Base-by-base conservation (phyloP, 805 yeast genomes). In the Hemisphaericaspora nanyangensis region DNA sequence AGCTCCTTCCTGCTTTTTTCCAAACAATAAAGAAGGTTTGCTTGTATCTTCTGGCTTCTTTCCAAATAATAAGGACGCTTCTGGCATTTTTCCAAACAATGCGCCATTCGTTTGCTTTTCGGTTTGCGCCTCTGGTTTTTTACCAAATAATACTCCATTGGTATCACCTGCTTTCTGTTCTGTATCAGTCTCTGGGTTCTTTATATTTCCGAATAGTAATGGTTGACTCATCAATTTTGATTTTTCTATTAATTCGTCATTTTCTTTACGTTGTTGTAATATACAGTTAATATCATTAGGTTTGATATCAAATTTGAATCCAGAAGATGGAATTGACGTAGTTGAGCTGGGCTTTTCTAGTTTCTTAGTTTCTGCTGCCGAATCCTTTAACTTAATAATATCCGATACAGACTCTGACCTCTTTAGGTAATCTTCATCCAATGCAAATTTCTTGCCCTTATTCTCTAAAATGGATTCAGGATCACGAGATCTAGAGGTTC, bases 261-360 rank as follows among this genome's bases (percentile, higher is more conserved):
- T 42, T 13, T 46, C 51, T 4, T 46, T 44, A 19, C 57, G 39
- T 34, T 49, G 50, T 33, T 46, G 44, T 7, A 61, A 40, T 8
- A 64, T 49, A 6, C 52, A 46, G 28, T 50, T 43, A 19, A 66
- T 47, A 33, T 59, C 56, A 15, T 50, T 54, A 35, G 57, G 55
- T 32, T 61, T 60, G 15, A 64, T 56, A 4, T 56, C 51, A 39
- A 67, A 66, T 27, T 61, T 53, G 50, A 67, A 67, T 1, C 69
- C 72, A 3, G 61, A 52, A 31, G 69, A 63, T 22, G 72, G 72
- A 17, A 54, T 54, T 20, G 25, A 22, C 5, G 26, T 8, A 8
- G 5, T 8, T 3, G 26, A 22, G 8, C 11, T 22, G 12, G 8
- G 12, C 11, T 22, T 48, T 1, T 28, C 35, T 7, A 22, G 27